Evolutionary conservation across 352 stramenopile species (phyloP), one percentile per base, ranked within the genome.

Genomic region (Phytophthora constricta): DNA sequence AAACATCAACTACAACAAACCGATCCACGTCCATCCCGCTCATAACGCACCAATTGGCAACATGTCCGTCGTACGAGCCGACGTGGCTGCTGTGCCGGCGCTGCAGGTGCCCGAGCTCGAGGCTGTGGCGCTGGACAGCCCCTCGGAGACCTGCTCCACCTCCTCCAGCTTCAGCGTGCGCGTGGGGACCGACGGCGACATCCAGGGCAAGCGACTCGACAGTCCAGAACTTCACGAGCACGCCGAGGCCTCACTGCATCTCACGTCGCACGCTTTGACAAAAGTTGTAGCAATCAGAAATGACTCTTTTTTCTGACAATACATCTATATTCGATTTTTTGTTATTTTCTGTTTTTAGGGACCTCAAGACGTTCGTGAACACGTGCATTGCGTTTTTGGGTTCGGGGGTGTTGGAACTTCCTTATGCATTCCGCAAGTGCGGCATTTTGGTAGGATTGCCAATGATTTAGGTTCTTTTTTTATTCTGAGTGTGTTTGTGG

Each of bases 331-430:
- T n/a, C n/a, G n/a, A n/a, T n/a, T n/a, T n/a, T 46, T 43, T 47
- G 58, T 34, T 28, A 54, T 49, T 25, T 14, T 46, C 23, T 14
- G 28, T 56, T 47, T 49, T 28, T 34, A 87, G 79, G 8, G 83
- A 91, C 58, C 41, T 76, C 14, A 84, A 84, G 49, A 87, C 74
- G 42, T 93, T 93, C 55, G 70, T 76, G n/a, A 93, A 93, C 58
- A 85, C 79, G 19, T 85, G 96, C 57, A 98, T 98, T 65, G 90
- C 87, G 16, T 98, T 98, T 76, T 79, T 98, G 0, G 93, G 93
- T 22, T 96, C 93, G 5, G 93, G 93, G 26, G 84, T 98, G 10
- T 74, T 98, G 20, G 93, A 91, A 0, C 68, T 98, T 8, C 93
- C 93, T 9, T 96, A 92, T 72, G 93, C 92, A 19, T 98, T 98